Conservation (phyloP, 441 rosid genomes). For the Pelargonium myrrhifolium region DNA sequence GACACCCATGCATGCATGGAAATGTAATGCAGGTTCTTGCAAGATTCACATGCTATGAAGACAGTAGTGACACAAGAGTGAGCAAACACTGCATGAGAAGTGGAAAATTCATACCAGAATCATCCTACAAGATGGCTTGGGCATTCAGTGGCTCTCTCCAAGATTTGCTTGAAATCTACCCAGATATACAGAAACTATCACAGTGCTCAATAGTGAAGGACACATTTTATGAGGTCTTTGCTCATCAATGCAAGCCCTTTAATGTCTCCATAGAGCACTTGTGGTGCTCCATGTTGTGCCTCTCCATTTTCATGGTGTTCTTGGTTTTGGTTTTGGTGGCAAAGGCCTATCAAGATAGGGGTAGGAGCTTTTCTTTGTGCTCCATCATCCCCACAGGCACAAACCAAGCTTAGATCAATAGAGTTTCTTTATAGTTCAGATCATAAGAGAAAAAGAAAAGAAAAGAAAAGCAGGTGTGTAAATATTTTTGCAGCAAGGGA, state of each 20-base stretch:
- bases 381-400: constrained; percentile 25
- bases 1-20: not conserved
- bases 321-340: constrained; percentile 35
- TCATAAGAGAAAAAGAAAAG: too few species aligned
- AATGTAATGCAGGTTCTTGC: constrained; percentile 35
- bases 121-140: constrained; percentile 28
- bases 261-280: constrained; percentile 25
- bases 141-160: constrained; percentile 44
- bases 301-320: constrained; percentile 39
- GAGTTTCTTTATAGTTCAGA: too few species aligned
- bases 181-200: constrained; percentile 40
- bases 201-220: constrained; percentile 36
- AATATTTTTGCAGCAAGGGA: too few species aligned
- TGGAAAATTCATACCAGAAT: constrained; percentile 40
- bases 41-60: constrained; percentile 37
- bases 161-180: constrained; percentile 36
- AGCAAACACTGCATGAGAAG: constrained; percentile 24
- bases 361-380: constrained; percentile 31
- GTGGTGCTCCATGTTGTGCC: constrained; percentile 50
- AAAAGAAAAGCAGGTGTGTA: too few species aligned
- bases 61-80: constrained; percentile 17
- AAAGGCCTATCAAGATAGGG: constrained; percentile 37
- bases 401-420: not conserved
- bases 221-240: constrained; percentile 29
- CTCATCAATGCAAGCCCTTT: constrained; percentile 41